Percentiles rank a stretch among this genome's conserved stretches.
These are phyloP conservation scores for Crithidia fasciculata DNA, from an alignment of 208 protist genomes.

Conservation along the genomic window DNA sequence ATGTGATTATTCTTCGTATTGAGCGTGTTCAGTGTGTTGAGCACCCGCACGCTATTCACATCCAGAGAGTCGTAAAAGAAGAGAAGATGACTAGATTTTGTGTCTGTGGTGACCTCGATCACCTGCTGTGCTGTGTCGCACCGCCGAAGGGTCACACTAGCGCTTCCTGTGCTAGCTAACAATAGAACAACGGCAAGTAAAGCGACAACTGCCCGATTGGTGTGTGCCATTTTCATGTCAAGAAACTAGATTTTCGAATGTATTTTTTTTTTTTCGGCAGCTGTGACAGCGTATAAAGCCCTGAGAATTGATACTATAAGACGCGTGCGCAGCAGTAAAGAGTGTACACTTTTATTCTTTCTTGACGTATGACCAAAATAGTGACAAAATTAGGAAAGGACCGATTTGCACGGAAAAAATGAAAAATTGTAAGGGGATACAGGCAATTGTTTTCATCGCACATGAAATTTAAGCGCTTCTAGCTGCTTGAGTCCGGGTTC, in stretches of 20 bases:
- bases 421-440: too few species aligned
- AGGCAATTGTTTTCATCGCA: too few species aligned
- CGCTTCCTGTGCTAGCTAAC: neutral
- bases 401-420: too few species aligned
- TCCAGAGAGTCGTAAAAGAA: conserved; percentile 46
- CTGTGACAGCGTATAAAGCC: too few species aligned
- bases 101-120: conserved; percentile 8
- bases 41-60: conserved; percentile 32
- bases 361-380: too few species aligned
- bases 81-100: conserved; percentile 21
- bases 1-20: conserved; percentile 6
- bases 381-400: too few species aligned
- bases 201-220: neutral
- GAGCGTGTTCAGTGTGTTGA: conserved; percentile 24
- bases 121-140: conserved; percentile 17
- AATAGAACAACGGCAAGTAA: conserved; percentile 10
- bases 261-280: neutral
- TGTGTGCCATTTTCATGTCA: neutral
- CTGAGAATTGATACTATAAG: neutral
- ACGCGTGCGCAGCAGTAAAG: neutral
- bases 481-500: too few species aligned
- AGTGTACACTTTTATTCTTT: too few species aligned
- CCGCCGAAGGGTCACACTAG: conserved; percentile 11
- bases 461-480: too few species aligned
- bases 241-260: neutral